Evolutionary conservation across 164 flowering plant genomes (phyloP), one percentile per base, ranked within the genome.

Genomic region (Magnolia officinalis): DNA sequence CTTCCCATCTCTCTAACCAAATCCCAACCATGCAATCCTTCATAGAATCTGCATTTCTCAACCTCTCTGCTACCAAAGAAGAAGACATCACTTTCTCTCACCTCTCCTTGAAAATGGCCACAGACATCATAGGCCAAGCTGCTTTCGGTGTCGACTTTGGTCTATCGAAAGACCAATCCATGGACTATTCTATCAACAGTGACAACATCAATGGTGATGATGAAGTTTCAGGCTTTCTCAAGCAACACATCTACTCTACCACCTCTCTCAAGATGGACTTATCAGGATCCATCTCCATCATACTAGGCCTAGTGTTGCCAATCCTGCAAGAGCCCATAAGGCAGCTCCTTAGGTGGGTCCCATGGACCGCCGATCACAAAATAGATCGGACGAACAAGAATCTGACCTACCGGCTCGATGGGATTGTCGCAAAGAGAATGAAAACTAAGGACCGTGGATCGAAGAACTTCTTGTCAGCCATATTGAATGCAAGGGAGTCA

Each of bases 141-240:
- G 98, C 98, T 37, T 96, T 96, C 73, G 98, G 98, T 0, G 91
- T 90, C 20, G 84, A 91, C 75, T 96, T 96, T 76, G 92, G 97
- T 76, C 93, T 96, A 71, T 89, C 97, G 0, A 90, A 86, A 74
- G 83, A 81, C 21, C 75, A 64, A 23, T 64, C 88, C 1, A 11
- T 23, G 14, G 31, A 24, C 52, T 74, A 76, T 67, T 67, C 82
- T 10, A 59, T 24, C 70, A 72, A 71, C 2, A 69, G 13, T 7
- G 70, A 21, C 20, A 19, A 18, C 11, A 14, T 72, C 67, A 26
- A 68, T 18, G 74, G 20, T 65, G 78, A 81, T 37, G 79, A 82
- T 20, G 89, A 87, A 77, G 90, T 88, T 10, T 78, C 89, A 8
- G 91, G 88, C 45, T 94, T 96, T 88, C 86, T 96, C 66, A 90